Evolutionary conservation across 176 grass and related monocot species (phyloP).

Genomic region (Avena insularis): DNA sequence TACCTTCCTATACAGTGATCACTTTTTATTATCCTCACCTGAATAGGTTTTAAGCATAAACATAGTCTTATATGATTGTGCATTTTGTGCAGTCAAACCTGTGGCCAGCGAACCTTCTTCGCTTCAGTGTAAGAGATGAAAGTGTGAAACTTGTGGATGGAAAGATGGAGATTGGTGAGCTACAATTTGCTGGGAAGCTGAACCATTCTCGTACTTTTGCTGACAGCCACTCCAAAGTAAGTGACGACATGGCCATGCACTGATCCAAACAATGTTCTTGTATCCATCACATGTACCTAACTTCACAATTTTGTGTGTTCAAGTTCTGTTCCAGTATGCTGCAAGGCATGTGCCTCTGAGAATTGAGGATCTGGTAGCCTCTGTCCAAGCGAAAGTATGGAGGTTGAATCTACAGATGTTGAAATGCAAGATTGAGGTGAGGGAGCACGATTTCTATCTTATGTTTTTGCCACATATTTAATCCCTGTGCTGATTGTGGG

Average conservation of each 20-base stretch:
- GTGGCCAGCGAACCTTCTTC: background rate
- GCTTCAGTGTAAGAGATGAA: constrained; percentile 74
- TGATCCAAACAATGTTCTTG: background rate
- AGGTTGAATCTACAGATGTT: constrained; percentile 53
- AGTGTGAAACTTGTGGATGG: constrained; percentile 51
- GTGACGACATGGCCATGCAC: constrained; percentile 5
- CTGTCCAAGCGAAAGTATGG: constrained; percentile 56
- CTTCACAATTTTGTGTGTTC: background rate
- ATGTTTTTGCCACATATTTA: background rate
- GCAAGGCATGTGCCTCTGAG: constrained; percentile 69
- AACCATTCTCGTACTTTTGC: constrained; percentile 73
- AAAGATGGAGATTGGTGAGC: too few relatives aligned
- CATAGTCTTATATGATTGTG: background rate
- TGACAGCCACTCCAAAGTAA: constrained; percentile 87
- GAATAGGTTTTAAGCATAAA: background rate
- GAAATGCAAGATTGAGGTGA: constrained; percentile 54
- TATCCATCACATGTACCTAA: constrained; percentile 20
- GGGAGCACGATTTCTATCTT: background rate
- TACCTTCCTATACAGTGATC: constrained; percentile 45
- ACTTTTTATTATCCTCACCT: background rate
- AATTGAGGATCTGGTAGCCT: constrained; percentile 73
- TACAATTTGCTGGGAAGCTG: background rate
- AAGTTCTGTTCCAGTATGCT: constrained; percentile 89
- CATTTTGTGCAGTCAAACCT: background rate
- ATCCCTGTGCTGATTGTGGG: background rate